Base-by-base conservation (phyloP, 2,329 filamentous ascomycete species). In the Teratosphaeria pseudoeucalypti region DNA sequence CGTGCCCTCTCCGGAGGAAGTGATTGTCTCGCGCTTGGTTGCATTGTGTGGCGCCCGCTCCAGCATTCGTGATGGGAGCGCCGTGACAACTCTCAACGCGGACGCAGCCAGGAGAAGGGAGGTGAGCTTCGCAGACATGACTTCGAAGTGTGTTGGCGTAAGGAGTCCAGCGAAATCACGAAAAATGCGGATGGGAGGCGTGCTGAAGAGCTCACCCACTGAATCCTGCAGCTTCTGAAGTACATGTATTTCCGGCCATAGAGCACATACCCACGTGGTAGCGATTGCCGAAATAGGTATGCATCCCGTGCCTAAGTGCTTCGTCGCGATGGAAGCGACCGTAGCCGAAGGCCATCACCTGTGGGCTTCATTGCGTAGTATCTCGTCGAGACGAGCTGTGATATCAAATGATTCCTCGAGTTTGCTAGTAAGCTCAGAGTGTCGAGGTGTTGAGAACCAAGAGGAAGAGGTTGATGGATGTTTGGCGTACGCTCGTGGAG, bases 1-100 rank as follows among this genome's bases (percentile, higher is more conserved):
- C 3, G 34, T 62, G 12, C 61, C 61, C 2, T 32, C 39, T 23
- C 52, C 9, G 34, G 52, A 56, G 23, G 19, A 52, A n/a, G 58
- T 58, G 43, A 49, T 49, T 16, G 16, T 49, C 19, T 23, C 43
- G 43, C 43, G 43, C 19, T 23, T 49, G 43, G 43, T 49, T n/a
- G 23, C 16, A 49, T 19, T 49, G 19, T 19, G 5, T 49, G 43
- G 43, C 2, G 43, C 43, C 16, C 43, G 43, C 11, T 49, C 16
- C 16, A 26, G 43, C 43, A 49, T 49, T 49, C 19, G 43, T 23
- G 43, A 49, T 10, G 43, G 43, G 6, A 49, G 19, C 1, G 43
- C 43, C 9, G 19, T 19, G n/a, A 10, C n/a, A 19, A n/a, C 2
- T 3, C n/a, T 49, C 43, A 49, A 19, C 1, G 43, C 43, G 43